Evolutionary conservation across 495 filamentous ascomycete genomes (phyloP).

Genomic region (Hypoxylon rickii): DNA sequence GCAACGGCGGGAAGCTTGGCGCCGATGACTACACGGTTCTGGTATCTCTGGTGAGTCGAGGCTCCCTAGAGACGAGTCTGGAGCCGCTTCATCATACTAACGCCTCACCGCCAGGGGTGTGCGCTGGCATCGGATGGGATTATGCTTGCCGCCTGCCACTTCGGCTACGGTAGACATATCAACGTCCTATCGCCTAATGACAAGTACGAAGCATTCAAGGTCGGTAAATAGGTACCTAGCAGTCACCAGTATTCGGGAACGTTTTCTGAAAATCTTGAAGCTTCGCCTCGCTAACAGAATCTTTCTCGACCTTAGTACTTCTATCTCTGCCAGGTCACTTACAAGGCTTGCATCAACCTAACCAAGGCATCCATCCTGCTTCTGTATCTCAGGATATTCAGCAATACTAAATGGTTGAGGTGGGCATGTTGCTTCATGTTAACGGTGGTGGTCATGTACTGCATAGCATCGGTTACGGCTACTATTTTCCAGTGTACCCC

Average conservation of each 20-base stretch:
- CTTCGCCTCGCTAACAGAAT: constrained; percentile 2
- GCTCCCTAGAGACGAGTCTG: neutral
- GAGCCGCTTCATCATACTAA: neutral
- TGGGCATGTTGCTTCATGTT: constrained; percentile 32
- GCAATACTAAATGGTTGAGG: constrained; percentile 37
- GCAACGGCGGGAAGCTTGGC: constrained; percentile 31
- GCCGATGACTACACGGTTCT: constrained; percentile 39
- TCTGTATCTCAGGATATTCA: constrained; percentile 43
- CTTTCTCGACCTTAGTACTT: constrained; percentile 25
- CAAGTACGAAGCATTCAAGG: constrained; percentile 35
- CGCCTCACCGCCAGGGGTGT: constrained; percentile 7
- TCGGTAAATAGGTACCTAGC: no score
- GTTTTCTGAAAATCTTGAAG: neutral
- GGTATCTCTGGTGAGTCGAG: constrained; percentile 33
- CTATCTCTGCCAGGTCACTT: constrained; percentile 40
- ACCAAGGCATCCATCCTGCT: constrained; percentile 45
- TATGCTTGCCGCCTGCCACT: constrained; percentile 38
- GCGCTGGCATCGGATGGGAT: constrained; percentile 33
- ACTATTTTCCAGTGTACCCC: constrained; percentile 60
- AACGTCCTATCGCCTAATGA: constrained; percentile 16
- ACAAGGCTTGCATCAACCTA: constrained; percentile 40
- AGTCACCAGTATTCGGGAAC: neutral
- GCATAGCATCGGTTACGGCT: constrained; percentile 36
- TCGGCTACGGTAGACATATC: constrained; percentile 37
- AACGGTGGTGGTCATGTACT: constrained; percentile 28